phyloP scores from a whole-genome alignment of 495 filamentous ascomycete genomes.

The Aspergillus bertholletiae region DNA sequence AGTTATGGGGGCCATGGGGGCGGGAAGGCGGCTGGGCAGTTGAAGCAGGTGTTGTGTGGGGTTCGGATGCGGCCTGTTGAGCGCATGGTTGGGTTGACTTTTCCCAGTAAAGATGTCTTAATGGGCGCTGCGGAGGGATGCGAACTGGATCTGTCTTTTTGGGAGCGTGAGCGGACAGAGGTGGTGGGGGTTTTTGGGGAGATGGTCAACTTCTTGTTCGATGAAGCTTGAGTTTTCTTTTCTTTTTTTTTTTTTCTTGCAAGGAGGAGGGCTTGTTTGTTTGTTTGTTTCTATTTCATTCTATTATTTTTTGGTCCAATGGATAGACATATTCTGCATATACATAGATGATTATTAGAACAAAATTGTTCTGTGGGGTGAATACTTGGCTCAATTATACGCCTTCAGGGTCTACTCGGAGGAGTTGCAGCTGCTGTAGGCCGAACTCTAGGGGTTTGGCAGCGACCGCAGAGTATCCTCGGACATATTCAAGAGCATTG shows the following conservation, averaged over 20 bases:
- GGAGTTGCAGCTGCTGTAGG: background rate
- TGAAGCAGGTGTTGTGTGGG: constrained; percentile 23
- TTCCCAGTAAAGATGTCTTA: constrained; percentile 11
- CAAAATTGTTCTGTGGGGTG: background rate
- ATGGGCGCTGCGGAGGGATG: background rate
- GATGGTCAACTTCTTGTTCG: background rate
- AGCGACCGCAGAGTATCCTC: background rate
- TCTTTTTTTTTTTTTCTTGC: too few relatives aligned
- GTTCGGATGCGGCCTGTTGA: constrained; percentile 18
- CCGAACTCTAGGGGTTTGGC: background rate
- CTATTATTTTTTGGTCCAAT: too few relatives aligned
- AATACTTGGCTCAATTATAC: background rate
- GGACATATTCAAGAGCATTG: background rate
- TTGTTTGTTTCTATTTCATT: too few relatives aligned
- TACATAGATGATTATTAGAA: too few relatives aligned
- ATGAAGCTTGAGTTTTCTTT: background rate
- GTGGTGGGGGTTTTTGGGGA: background rate
- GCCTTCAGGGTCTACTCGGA: background rate
- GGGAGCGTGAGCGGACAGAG: constrained; percentile 1
- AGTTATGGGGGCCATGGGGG: constrained; percentile 53
- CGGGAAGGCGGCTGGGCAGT: constrained; percentile 37
- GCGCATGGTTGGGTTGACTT: constrained; percentile 13
- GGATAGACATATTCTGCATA: too few relatives aligned
- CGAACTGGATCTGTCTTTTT: constrained; percentile 7
- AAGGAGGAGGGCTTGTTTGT: too few relatives aligned